Evolutionary conservation across 2,329 filamentous ascomycete species (phyloP).

Genomic region (Curvularia verruculosa): DNA sequence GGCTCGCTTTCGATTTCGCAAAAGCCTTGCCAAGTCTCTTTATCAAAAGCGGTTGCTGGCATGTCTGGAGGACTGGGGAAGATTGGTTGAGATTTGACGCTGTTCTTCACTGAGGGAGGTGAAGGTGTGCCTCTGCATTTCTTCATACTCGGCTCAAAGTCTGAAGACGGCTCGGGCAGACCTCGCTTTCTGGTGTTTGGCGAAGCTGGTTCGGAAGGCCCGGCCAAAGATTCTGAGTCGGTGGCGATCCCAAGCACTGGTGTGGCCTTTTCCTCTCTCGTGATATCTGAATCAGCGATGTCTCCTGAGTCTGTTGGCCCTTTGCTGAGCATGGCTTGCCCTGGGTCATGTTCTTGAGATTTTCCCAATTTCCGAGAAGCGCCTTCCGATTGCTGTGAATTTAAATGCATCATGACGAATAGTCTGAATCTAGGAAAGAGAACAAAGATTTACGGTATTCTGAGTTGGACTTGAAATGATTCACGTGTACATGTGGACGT

Average conservation of each 20-base stretch:
- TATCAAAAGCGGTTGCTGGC: slow-evolving; percentile 48
- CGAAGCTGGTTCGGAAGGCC: slow-evolving; percentile 5
- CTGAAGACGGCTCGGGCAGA: slow-evolving; percentile 10
- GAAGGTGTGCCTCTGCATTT: slow-evolving; percentile 21
- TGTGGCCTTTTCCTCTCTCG: background rate
- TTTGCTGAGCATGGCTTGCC: slow-evolving; percentile 9
- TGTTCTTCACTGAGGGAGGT: slow-evolving; percentile 1
- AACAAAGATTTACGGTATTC: background rate
- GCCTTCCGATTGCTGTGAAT: background rate
- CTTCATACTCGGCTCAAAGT: slow-evolving; percentile 22
- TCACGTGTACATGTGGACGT: slow-evolving; percentile 25
- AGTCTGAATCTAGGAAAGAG: background rate
- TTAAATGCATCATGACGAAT: background rate
- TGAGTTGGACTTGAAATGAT: background rate
- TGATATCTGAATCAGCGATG: background rate
- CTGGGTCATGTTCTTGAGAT: slow-evolving; percentile 2
- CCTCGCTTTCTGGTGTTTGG: slow-evolving; percentile 26
- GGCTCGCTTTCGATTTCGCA: slow-evolving; percentile 90
- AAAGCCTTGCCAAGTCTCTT: slow-evolving; percentile 69
- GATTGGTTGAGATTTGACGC: background rate
- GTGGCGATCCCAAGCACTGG: background rate
- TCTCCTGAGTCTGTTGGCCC: background rate
- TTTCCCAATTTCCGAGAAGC: background rate
- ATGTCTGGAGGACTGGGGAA: slow-evolving; percentile 37
- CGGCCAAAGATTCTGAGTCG: background rate